Percentiles rank a stretch among this genome's conserved stretches.
Evolutionary conservation across 2,329 filamentous ascomycete genomes (phyloP).

Genomic region (Neurospora crassa): DNA sequence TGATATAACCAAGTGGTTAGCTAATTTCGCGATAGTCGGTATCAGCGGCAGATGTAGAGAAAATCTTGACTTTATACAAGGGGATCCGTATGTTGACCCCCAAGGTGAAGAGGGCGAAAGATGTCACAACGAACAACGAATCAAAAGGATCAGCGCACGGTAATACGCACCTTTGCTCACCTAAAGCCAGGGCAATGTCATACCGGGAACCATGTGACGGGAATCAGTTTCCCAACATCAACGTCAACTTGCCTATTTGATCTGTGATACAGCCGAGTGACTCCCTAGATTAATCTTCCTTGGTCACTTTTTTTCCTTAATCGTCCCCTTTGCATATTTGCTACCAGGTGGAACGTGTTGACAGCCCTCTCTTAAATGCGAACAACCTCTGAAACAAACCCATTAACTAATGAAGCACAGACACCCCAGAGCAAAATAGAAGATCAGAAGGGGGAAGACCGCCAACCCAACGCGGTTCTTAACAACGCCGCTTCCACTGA

Average conservation of each 20-base stretch:
- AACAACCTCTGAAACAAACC: neutral
- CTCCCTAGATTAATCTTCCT: neutral
- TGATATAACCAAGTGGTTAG: no score
- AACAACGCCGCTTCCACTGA: constrained; percentile 90
- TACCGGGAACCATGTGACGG: neutral
- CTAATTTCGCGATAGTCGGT: neutral
- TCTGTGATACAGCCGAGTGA: neutral
- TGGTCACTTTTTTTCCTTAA: neutral
- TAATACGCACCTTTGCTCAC: no score
- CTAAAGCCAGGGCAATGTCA: neutral
- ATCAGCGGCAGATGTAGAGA: neutral
- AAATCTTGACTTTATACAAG: neutral
- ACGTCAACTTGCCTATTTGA: neutral
- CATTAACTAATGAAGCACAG: constrained; percentile 90
- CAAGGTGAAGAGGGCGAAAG: neutral
- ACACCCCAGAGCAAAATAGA: constrained; percentile 87
- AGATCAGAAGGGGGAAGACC: constrained; percentile 89
- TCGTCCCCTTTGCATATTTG: neutral
- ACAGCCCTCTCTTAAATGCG: neutral
- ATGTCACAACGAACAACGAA: neutral
- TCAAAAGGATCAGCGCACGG: neutral
- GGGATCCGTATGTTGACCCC: neutral
- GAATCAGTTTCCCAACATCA: neutral
- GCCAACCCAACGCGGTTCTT: constrained; percentile 90
- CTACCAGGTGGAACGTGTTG: neutral